Evolutionary conservation across 2,329 filamentous ascomycete genomes (phyloP).

Genomic region (Penicillium sumatraense): DNA sequence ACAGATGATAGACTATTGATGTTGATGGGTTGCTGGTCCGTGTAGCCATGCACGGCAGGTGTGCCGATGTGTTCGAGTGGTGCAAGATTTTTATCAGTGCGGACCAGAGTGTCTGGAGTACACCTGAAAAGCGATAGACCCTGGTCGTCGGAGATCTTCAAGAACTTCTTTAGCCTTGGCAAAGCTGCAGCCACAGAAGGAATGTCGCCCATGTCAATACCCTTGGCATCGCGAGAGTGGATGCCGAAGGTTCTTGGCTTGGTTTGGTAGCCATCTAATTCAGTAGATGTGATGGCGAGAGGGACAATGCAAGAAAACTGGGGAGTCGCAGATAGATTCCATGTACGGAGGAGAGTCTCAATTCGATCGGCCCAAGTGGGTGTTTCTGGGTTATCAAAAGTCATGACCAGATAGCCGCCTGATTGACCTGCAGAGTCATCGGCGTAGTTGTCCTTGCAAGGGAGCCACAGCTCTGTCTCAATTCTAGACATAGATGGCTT

Average conservation of each 20-base stretch:
- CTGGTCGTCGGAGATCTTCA: slow-evolving; percentile 14
- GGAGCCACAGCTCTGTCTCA: slow-evolving; percentile 19
- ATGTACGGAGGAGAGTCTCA: slow-evolving; percentile 14
- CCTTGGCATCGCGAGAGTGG: slow-evolving; percentile 15
- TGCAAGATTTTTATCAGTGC: slow-evolving; percentile 24
- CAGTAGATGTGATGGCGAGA: slow-evolving; percentile 7
- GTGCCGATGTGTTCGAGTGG: slow-evolving; percentile 26
- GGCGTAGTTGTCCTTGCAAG: slow-evolving; percentile 3
- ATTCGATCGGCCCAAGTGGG: slow-evolving; percentile 9
- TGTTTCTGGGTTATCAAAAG: slow-evolving; percentile 15
- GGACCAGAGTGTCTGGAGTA: slow-evolving; percentile 22
- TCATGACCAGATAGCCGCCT: slow-evolving; percentile 21
- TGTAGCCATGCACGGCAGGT: slow-evolving; percentile 27
- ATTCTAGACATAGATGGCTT: slow-evolving; percentile 28
- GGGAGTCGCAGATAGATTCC: slow-evolving; percentile 12
- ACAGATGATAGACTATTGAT: slow-evolving; percentile 28
- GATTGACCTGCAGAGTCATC: slow-evolving; percentile 17
- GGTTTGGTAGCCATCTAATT: slow-evolving; percentile 4
- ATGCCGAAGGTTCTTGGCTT: slow-evolving; percentile 14
- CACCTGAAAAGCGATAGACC: slow-evolving; percentile 19
- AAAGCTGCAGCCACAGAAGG: slow-evolving; percentile 15
- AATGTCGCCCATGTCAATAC: slow-evolving; percentile 15
- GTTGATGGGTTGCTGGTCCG: slow-evolving; percentile 28
- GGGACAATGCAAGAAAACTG: slow-evolving; percentile 16
- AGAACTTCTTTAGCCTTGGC: slow-evolving; percentile 22